Conservation (phyloP, 495 filamentous ascomycete species). For the Penicillium turbatum region DNA sequence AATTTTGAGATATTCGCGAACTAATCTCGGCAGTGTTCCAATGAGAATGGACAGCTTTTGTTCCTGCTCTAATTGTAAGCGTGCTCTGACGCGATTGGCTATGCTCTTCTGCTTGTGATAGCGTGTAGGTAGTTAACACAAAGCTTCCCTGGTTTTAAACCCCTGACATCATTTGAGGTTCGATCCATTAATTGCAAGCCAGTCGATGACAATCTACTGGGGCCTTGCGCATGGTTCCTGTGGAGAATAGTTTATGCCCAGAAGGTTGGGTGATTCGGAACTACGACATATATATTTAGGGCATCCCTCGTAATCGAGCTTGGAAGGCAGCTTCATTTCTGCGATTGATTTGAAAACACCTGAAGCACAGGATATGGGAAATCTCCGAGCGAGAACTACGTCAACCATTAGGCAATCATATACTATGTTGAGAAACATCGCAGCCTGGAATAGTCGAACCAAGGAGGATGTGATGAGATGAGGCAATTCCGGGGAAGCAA, state of each 20-base stretch:
- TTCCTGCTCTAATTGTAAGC: not conserved
- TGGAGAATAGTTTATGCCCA: not conserved
- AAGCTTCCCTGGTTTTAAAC: not conserved
- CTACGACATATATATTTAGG: too few relatives aligned
- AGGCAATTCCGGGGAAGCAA: not conserved
- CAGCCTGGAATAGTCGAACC: not conserved
- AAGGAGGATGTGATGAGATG: not conserved
- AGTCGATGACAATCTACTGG: too few relatives aligned
- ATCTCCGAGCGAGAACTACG: too few relatives aligned
- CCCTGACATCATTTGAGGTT: not conserved
- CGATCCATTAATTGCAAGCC: not conserved
- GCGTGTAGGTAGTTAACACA: not conserved
- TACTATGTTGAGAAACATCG: not conserved
- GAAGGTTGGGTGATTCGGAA: not conserved
- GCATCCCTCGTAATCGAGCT: too few relatives aligned
- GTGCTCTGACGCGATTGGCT: not conserved
- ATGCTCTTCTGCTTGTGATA: slow-evolving; percentile 2
- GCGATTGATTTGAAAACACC: too few relatives aligned
- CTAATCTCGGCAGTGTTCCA: not conserved
- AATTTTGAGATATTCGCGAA: not conserved
- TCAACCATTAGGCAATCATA: not conserved
- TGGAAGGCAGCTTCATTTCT: too few relatives aligned
- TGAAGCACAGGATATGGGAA: too few relatives aligned
- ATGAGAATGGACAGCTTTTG: not conserved
- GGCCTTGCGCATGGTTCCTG: too few relatives aligned